Base-by-base conservation (phyloP, 2,329 filamentous ascomycete genomes). In the Talaromyces pinophilus region DNA sequence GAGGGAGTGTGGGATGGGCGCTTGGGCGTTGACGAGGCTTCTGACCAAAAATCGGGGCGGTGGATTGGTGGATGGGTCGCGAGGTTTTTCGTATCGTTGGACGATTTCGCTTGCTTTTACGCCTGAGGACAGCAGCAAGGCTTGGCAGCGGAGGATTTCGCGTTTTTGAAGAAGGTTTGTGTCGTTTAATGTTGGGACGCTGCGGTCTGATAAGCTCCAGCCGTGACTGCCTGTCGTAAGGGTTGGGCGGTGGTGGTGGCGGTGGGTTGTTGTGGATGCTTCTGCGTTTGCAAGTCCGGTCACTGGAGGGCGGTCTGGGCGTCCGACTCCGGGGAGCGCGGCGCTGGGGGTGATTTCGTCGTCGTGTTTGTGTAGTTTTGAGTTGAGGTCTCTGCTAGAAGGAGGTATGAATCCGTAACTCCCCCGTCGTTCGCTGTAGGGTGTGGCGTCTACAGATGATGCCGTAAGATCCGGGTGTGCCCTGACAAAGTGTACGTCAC, bases 21-120 rank as follows among this genome's bases (percentile, higher is more conserved):
- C 70, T 33, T 75, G 70, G 13, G 72, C 57, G 3, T 71, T 72
- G 19, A 73, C 67, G 7, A 76, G 69, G 59, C 69, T 72, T 63
- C 72, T 74, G 52, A 80, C 69, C 61, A 78, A 67, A 28, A 81
- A 79, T 2, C 73, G 72, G 5, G 79, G 74, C 13, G 77, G 76
- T 28, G 74, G 72, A 25, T 72, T 72, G 13, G 17, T 13, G 15
- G 57, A 46, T n/a, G 30, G 11, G 13, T 60, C 55, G 22, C 78
- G 77, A 22, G 75, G 67, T 42, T 83, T 82, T 54, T 88, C 79
- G 3, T 90, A 88, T 57, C 90, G 86, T 3, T 88, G 85, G 33
- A 84, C 84, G 64, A 97, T 91, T 73, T 95, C 92, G 72, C 88
- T 88, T 0, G 94, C 93, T 79, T 96, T 96, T 73, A 97, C 89